Evolutionary conservation across 148 eudicot genomes (phyloP).

Genomic region (Rhododendron kiyosumense): DNA sequence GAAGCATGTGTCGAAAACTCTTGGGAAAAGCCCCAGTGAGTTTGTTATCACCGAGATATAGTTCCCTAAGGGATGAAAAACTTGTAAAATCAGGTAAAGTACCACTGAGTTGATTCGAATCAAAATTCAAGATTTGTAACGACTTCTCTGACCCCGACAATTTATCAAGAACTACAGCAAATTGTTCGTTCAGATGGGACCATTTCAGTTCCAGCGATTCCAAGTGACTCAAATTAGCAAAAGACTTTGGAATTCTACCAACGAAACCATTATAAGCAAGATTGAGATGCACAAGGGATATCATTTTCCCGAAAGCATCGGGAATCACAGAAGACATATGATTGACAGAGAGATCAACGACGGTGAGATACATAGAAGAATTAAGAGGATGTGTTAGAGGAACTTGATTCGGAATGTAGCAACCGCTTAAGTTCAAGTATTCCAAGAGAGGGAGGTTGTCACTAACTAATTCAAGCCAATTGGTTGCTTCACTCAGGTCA

Average conservation of each 20-base stretch:
- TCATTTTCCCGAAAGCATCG: constrained; percentile 1
- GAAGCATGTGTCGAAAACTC: not conserved
- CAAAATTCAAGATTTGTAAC: not conserved
- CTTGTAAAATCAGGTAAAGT: not conserved
- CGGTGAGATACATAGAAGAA: not conserved
- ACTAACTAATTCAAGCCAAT: not conserved
- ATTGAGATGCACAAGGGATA: constrained; percentile 6
- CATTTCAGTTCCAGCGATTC: not conserved
- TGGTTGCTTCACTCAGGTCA: not conserved
- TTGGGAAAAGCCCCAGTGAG: not conserved
- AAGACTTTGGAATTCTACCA: not conserved
- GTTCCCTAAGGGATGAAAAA: not conserved
- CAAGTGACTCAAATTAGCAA: not conserved
- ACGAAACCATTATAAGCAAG: not conserved
- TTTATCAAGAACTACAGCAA: not conserved
- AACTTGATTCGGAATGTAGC: not conserved
- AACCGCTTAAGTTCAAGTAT: not conserved
- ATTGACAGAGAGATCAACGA: constrained; percentile 5
- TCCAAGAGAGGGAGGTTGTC: not conserved
- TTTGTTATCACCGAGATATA: not conserved
- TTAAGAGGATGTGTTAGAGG: constrained; percentile 6
- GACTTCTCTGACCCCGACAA: not conserved
- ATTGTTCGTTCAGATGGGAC: not conserved
- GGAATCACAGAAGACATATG: constrained; percentile 6
- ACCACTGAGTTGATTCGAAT: not conserved